Evolutionary conservation across 179 eudicot genomes (phyloP).

Genomic region (Dionaea muscipula): DNA sequence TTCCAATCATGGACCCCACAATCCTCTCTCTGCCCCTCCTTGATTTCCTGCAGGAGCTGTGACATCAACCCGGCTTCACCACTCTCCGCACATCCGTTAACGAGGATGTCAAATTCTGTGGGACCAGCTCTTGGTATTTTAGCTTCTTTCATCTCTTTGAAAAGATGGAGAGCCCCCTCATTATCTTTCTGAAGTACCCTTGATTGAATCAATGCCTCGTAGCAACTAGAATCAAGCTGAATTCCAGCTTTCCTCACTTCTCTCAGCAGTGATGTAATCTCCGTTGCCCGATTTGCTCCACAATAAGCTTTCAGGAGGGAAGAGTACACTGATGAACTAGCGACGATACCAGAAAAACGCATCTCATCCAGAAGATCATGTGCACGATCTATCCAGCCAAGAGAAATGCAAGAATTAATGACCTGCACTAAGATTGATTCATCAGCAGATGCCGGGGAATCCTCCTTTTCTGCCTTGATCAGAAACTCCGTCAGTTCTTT

Average conservation of each 20-base stretch:
- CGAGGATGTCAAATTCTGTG: constrained; percentile 43
- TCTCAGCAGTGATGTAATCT: constrained; percentile 45
- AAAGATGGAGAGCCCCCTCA: constrained; percentile 57
- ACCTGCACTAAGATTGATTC: constrained; percentile 54
- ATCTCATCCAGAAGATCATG: constrained; percentile 90
- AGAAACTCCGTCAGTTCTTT: constrained; percentile 72
- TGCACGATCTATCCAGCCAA: constrained; percentile 81
- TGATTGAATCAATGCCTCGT: constrained; percentile 48
- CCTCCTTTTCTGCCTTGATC: constrained; percentile 63
- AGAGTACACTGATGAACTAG: constrained; percentile 52
- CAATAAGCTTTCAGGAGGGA: constrained; percentile 83
- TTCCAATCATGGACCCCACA: constrained; percentile 94
- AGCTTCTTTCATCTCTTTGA: constrained; percentile 96
- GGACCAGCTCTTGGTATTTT: constrained; percentile 44
- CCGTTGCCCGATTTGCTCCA: constrained; percentile 43
- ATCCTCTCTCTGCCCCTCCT: constrained; percentile 62
- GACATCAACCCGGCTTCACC: constrained; percentile 59
- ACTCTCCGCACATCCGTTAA: constrained; percentile 28
- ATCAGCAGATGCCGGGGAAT: constrained; percentile 46
- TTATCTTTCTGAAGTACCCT: constrained; percentile 62
- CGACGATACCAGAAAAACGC: constrained; percentile 65
- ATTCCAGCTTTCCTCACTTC: constrained; percentile 70
- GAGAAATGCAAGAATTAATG: constrained; percentile 65
- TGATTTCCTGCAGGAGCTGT: constrained; percentile 68
- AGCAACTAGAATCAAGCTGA: constrained; percentile 70